These are phyloP conservation scores for Penicillium dipodomyicola DNA, from an alignment of 495 filamentous ascomycete species.

Conservation along the genomic window DNA sequence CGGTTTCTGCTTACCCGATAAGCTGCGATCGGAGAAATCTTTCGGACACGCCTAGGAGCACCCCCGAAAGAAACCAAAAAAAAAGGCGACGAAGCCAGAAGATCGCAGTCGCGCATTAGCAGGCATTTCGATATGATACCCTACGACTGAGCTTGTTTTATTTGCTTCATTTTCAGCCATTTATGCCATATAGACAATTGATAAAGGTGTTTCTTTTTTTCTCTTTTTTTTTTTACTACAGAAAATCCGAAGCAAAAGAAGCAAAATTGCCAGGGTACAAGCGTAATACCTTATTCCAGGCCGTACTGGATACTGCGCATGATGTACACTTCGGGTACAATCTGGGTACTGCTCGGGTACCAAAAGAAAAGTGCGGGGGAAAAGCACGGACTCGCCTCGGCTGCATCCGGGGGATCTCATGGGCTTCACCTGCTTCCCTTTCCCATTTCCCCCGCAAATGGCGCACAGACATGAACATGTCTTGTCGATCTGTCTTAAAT, in stretches of 20 bases:
- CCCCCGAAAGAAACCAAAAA: slow-evolving; percentile 23
- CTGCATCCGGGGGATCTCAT: slow-evolving; percentile 4
- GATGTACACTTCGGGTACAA: background rate
- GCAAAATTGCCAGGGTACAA: background rate
- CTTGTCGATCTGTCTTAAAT: background rate
- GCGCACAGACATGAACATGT: background rate
- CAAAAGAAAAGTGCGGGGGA: slow-evolving; percentile 3
- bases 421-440: background rate
- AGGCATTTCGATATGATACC: slow-evolving; percentile 54
- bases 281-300: background rate
- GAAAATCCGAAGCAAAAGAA: background rate
- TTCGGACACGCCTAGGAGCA: slow-evolving; percentile 15
- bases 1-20: background rate
- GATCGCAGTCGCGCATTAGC: slow-evolving; percentile 49
- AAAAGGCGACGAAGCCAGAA: slow-evolving; percentile 30
- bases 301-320: background rate
- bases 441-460: background rate
- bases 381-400: slow-evolving; percentile 13
- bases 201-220: slow-evolving; percentile 4
- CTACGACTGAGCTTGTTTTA: slow-evolving; percentile 44
- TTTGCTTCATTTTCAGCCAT: slow-evolving; percentile 25
- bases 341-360: background rate
- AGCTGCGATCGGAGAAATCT: background rate
- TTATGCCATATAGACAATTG: slow-evolving; percentile 22
- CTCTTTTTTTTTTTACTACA: background rate